A percentile compares a stretch with the other conserved stretches of the same genome.
These are phyloP conservation scores for Gastrolobium bilobum DNA, from an alignment of 306 rosid species.

Conservation along the genomic window DNA sequence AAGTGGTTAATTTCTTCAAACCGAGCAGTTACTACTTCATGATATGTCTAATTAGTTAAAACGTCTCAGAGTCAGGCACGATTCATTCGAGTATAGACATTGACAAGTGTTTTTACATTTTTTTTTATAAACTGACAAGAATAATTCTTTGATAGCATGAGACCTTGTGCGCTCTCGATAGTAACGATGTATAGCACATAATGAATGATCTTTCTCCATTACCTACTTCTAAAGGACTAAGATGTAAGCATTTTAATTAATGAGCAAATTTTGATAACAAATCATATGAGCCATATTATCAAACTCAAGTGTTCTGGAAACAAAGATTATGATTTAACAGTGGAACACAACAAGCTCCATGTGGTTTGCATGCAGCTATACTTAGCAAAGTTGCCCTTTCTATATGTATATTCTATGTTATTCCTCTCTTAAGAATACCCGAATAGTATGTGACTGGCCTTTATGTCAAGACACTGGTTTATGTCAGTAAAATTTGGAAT, in stretches of 20 bases:
- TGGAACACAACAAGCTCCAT: background rate
- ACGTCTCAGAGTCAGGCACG: background rate
- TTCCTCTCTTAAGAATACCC: conserved; percentile 19
- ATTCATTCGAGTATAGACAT: background rate
- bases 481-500: conserved; percentile 11
- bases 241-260: conserved; percentile 5
- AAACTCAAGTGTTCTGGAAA: background rate
- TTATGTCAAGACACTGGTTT: conserved; percentile 4
- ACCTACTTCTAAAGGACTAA: background rate
- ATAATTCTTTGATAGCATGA: conserved; percentile 7
- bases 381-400: background rate
- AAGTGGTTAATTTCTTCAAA: conserved; percentile 15
- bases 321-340: background rate
- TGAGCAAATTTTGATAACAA: background rate
- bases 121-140: background rate
- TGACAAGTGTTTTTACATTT: background rate
- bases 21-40: background rate
- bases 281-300: background rate
- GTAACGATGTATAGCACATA: background rate
- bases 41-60: background rate
- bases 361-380: conserved; percentile 1
- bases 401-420: background rate
- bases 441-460: conserved; percentile 10
- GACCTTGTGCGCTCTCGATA: background rate
- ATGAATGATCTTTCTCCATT: conserved; percentile 30